Evolutionary conservation across 495 filamentous ascomycete species (phyloP).

Genomic region (Daldinia concentrica): DNA sequence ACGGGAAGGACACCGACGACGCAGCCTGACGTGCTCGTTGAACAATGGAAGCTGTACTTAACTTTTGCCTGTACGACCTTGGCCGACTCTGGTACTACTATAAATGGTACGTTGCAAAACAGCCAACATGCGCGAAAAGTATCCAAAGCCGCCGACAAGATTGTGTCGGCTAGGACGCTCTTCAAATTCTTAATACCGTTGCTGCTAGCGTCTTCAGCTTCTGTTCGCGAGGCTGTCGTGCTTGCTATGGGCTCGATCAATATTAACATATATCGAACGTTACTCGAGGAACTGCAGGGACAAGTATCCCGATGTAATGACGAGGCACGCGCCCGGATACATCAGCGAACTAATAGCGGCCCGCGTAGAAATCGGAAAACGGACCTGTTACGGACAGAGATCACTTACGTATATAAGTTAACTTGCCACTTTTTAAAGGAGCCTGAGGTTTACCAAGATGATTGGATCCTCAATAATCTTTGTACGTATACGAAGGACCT

Average conservation of each 20-base stretch:
- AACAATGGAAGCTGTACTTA: slow-evolving; percentile 99
- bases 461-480: slow-evolving; percentile 92
- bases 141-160: slow-evolving; percentile 85
- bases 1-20: slow-evolving; percentile 70
- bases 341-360: slow-evolving; percentile 80
- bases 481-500: slow-evolving; percentile 90
- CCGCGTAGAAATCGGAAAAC: slow-evolving; percentile 79
- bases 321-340: slow-evolving; percentile 86
- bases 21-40: slow-evolving; percentile 86
- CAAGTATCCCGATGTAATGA: slow-evolving; percentile 83
- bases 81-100: slow-evolving; percentile 78
- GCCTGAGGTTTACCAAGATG: slow-evolving; percentile 81
- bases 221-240: slow-evolving; percentile 90
- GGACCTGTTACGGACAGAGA: slow-evolving; percentile 88
- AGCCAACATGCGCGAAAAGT: slow-evolving; percentile 85
- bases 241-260: slow-evolving; percentile 93
- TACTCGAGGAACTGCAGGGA: slow-evolving; percentile 89
- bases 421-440: slow-evolving; percentile 90
- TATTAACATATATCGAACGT: slow-evolving; percentile 89
- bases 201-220: slow-evolving; percentile 75
- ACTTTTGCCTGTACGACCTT: slow-evolving; percentile 97
- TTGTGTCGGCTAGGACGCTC: slow-evolving; percentile 84
- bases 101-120: slow-evolving; percentile 64
- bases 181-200: slow-evolving; percentile 92
- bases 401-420: slow-evolving; percentile 93